Conservation (phyloP, 345 rosid genomes). For the Aquilaria malaccensis region DNA sequence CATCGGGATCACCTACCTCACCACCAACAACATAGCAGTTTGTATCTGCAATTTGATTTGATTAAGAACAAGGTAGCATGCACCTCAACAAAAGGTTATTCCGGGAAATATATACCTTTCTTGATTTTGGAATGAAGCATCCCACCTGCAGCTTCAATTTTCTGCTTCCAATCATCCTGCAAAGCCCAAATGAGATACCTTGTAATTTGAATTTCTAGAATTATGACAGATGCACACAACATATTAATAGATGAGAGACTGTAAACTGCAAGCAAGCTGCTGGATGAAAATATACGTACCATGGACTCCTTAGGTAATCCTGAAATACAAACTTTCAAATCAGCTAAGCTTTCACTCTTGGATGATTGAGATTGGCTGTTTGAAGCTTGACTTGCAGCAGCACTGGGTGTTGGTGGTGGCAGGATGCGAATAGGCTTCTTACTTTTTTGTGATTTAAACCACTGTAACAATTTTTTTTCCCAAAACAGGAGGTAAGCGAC, state of each 20-base stretch:
- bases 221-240: too few relatives aligned
- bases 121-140: slow-evolving; percentile 60
- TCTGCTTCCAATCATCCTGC: slow-evolving; percentile 80
- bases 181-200: slow-evolving; percentile 7
- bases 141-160: slow-evolving; percentile 74
- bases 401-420: slow-evolving; percentile 31
- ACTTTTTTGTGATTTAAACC: slow-evolving; percentile 77
- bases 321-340: slow-evolving; percentile 59
- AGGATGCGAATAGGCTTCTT: slow-evolving; percentile 60
- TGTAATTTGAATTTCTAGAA: too few relatives aligned
- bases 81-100: slow-evolving; percentile 5
- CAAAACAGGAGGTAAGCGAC: not conserved
- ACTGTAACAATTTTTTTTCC: slow-evolving; percentile 40
- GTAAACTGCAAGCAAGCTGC: not conserved
- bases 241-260: not conserved
- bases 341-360: slow-evolving; percentile 57
- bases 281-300: slow-evolving; percentile 28
- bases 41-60: slow-evolving; percentile 51
- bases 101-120: slow-evolving; percentile 42
- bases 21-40: slow-evolving; percentile 77
- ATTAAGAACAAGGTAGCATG: slow-evolving; percentile 6
- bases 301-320: slow-evolving; percentile 54
- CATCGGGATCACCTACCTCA: slow-evolving; percentile 37
- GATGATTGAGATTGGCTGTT: slow-evolving; percentile 36
- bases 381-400: slow-evolving; percentile 37